Evolutionary conservation across 148 eudicot genomes (phyloP).

Genomic region (Rheum nobile): DNA sequence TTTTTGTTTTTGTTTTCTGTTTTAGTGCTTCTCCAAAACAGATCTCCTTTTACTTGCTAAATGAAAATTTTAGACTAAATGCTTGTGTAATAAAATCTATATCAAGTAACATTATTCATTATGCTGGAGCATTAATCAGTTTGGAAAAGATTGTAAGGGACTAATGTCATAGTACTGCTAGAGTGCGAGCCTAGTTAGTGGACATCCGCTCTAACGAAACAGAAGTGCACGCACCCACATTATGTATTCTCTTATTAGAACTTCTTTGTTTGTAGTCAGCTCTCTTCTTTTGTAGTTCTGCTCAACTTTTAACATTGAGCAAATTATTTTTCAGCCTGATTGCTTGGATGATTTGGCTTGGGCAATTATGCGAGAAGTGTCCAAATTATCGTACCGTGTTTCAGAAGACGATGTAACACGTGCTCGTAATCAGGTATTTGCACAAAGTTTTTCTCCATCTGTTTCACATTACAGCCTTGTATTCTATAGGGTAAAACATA

Average conservation of each 20-base stretch:
- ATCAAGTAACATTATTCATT: background rate
- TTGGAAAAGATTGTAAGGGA: background rate
- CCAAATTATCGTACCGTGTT: slow-evolving; percentile 51
- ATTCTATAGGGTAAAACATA: background rate
- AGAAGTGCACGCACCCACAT: background rate
- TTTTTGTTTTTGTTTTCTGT: background rate
- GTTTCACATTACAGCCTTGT: background rate
- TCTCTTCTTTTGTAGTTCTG: background rate
- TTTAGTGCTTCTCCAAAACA: background rate
- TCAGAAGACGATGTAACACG: slow-evolving; percentile 53
- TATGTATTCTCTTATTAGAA: too few species aligned
- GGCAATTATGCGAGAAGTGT: slow-evolving; percentile 44
- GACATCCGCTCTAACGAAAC: background rate
- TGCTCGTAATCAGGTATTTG: slow-evolving; percentile 59
- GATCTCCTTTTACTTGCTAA: background rate
- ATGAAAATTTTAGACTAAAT: background rate
- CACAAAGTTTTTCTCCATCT: background rate
- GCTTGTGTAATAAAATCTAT: background rate
- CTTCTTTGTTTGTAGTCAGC: background rate
- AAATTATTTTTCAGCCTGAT: slow-evolving; percentile 46
- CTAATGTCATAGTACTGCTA: background rate
- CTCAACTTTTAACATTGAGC: background rate
- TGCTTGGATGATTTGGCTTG: slow-evolving; percentile 57
- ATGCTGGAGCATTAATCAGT: background rate
- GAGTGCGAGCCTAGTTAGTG: background rate